Conservation (phyloP, 2,329 filamentous ascomycete genomes). For the Triangularia verruculosa region DNA sequence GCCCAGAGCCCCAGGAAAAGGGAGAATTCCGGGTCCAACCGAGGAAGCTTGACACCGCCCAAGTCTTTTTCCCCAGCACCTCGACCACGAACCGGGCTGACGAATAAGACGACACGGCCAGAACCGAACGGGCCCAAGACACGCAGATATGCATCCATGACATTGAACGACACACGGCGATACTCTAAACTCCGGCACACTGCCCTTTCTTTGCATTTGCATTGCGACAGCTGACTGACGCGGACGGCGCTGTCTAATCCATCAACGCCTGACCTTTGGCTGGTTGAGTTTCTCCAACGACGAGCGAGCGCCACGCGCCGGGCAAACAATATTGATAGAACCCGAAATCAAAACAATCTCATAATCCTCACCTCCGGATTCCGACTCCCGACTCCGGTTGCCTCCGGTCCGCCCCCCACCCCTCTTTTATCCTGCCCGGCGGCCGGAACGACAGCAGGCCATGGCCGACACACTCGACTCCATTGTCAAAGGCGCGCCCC, state of each 20-base stretch:
- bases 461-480: slow-evolving; percentile 76
- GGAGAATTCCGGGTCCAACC: not conserved
- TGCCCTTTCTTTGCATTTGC: not conserved
- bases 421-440: not conserved
- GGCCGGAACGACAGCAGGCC: slow-evolving; percentile 17
- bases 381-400: not conserved
- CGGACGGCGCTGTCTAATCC: not conserved
- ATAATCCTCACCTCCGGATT: not conserved
- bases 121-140: not conserved
- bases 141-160: not conserved
- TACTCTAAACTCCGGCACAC: not conserved
- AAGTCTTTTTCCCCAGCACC: not conserved
- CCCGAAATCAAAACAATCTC: not conserved
- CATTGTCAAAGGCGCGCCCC: slow-evolving; percentile 83
- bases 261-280: not conserved
- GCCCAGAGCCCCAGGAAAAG: not conserved
- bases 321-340: not conserved
- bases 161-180: not conserved
- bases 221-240: not conserved
- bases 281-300: not conserved
- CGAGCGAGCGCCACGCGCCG: not conserved
- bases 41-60: not conserved
- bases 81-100: not conserved
- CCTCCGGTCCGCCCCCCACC: not conserved
- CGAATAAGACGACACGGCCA: not conserved